Conservation (phyloP, 768 basidiomycete genomes). For the Lactarius quietus region DNA sequence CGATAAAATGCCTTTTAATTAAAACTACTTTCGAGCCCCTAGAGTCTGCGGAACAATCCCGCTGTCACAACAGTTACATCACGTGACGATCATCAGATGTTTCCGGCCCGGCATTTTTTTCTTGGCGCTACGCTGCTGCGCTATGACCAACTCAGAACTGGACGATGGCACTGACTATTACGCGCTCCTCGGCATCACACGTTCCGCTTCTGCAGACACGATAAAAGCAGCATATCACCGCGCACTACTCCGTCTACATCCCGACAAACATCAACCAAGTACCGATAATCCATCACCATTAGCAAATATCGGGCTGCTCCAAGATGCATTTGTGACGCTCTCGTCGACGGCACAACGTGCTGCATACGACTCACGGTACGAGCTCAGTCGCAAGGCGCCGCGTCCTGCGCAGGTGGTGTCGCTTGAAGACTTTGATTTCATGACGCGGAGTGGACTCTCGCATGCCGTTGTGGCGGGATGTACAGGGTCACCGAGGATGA, state of each 20-base stretch:
- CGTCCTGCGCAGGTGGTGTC: constrained; percentile 78
- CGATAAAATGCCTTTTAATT: too few species aligned
- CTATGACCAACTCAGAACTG: constrained; percentile 25
- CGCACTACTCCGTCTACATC: constrained; percentile 60
- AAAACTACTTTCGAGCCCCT: too few species aligned
- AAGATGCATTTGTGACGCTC: constrained; percentile 65
- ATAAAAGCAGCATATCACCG: constrained; percentile 72
- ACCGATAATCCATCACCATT: constrained; percentile 3
- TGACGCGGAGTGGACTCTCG: constrained; percentile 48
- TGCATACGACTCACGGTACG: constrained; percentile 44
- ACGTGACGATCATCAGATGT: too few species aligned
- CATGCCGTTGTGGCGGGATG: constrained; percentile 70
- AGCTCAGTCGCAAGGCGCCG: constrained; percentile 35
- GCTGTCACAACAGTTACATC: too few species aligned
- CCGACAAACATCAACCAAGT: constrained; percentile 45
- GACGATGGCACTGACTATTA: constrained; percentile 48
- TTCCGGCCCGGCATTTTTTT: too few species aligned
- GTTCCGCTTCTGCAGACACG: constrained; percentile 47
- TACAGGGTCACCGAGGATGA: constrained; percentile 56
- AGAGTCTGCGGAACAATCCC: too few species aligned
- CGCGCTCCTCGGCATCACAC: constrained; percentile 49
- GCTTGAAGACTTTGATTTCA: constrained; percentile 58
- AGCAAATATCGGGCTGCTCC: constrained; percentile 49
- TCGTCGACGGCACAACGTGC: constrained; percentile 47
- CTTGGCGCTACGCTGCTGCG: constrained; percentile 43